Base-by-base conservation (phyloP, 2,329 filamentous ascomycete genomes). In the Fusarium sororula region DNA sequence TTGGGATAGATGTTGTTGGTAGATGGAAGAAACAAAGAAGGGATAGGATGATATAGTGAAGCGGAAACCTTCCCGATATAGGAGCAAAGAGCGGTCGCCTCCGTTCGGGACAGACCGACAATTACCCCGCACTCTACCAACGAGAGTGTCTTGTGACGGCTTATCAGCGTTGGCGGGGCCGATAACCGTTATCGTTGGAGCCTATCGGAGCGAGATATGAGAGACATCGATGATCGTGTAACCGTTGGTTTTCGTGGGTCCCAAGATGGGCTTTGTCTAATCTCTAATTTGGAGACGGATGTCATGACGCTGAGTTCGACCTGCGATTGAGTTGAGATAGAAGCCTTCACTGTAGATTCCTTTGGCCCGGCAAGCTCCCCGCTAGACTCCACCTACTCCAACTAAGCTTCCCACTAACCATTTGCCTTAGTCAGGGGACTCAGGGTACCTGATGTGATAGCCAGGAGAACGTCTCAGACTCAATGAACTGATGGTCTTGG, bases 91-190 rank as follows among this genome's bases (percentile, higher is more conserved):
- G 53, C 70, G 70, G 70, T 73, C 55, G 66, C 30, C 70, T 73
- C 70, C 70, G 70, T 37, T 37, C 60, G 61, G 53, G 68, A 37
- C 66, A 61, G 68, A 70, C 67, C 67, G 68, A 71, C 68, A 66
- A 22, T 70, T 74, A 73, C 70, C 70, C 70, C 70, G 70, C 70
- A 73, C 62, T 56, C 50, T 39, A 26, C 35, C 32, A 44, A 5
- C 11, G 37, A 28, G 7, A 58, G 47, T n/a, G 64, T 70, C 70
- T 53, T 47, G 70, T 73, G 70, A 71, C 39, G 24, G 41, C 62
- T 63, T 59, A 69, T 60, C 66, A 53, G 66, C 9, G 32, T 41
- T n/a, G 30, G 65, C 59, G 65, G 70, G 65, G 56, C 59, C 24
- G 38, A 44, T 42, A 55, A 51, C 64, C 35, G 58, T 22, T 48